Conservation (phyloP, 768 basidiomycete genomes). For the Lepiota brunneoincarnata region DNA sequence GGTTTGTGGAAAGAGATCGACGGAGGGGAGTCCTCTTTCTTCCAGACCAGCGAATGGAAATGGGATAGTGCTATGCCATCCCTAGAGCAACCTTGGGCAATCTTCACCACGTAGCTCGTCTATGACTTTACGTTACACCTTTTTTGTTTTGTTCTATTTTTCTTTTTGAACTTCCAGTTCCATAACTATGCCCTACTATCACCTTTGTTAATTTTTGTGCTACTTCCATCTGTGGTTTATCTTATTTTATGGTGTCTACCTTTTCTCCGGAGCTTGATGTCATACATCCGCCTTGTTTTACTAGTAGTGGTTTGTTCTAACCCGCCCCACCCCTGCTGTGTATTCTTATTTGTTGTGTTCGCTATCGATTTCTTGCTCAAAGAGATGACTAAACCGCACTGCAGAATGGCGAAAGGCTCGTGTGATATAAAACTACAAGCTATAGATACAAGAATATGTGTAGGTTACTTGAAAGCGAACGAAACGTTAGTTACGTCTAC, state of each 20-base stretch:
- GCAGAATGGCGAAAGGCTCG: too few relatives aligned
- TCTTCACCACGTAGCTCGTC: conserved; percentile 53
- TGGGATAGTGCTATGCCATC: conserved; percentile 69
- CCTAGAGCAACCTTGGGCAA: conserved; percentile 71
- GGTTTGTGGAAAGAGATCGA: conserved; percentile 70
- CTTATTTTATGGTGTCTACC: conserved; percentile 22
- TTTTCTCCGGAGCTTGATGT: conserved; percentile 37
- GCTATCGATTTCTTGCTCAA: conserved; percentile 22
- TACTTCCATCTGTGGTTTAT: conserved; percentile 24
- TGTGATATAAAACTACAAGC: too few relatives aligned
- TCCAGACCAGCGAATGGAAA: conserved; percentile 61
- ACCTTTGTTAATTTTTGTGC: conserved; percentile 11
- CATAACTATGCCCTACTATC: conserved; percentile 16
- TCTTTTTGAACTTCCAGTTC: conserved; percentile 20
- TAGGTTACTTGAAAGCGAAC: not conserved
- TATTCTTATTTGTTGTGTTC: conserved; percentile 19
- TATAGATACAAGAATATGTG: not conserved
- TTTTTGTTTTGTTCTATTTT: conserved; percentile 14
- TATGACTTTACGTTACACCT: conserved; percentile 33
- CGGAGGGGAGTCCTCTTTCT: conserved; percentile 73
- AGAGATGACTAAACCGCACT: too few relatives aligned
- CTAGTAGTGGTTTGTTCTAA: conserved; percentile 18
- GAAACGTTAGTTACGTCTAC: not conserved
- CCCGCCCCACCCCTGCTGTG: conserved; percentile 24
- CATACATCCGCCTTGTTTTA: conserved; percentile 18